These are phyloP conservation scores for Pisolithus tinctorius DNA, from an alignment of 768 basidiomycete genomes.

Conservation along the genomic window DNA sequence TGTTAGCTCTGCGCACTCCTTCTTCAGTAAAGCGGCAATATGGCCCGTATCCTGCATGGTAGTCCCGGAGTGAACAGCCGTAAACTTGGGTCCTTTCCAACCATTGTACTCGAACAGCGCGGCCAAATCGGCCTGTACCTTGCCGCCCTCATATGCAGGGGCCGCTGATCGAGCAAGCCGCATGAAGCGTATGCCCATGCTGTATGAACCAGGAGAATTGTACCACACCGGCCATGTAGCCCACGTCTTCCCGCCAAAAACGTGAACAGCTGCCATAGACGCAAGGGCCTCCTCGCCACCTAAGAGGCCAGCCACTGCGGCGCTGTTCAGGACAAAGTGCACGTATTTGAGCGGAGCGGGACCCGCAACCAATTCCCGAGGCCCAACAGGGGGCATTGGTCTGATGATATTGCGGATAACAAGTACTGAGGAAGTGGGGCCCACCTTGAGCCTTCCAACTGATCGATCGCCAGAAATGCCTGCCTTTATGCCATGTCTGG, in stretches of 20 bases:
- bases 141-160: too few species aligned
- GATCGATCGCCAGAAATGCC: too few species aligned
- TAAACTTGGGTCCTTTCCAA: constrained; percentile 20
- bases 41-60: constrained; percentile 21
- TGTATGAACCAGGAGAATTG: constrained; percentile 32
- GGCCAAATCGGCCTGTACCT: constrained; percentile 10
- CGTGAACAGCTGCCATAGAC: constrained; percentile 30
- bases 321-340: constrained; percentile 19
- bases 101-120: constrained; percentile 22
- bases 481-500: too few species aligned
- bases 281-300: constrained; percentile 33
- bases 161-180: constrained; percentile 16
- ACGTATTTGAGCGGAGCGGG: constrained; percentile 1
- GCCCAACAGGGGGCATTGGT: too few species aligned
- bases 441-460: too few species aligned
- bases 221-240: constrained; percentile 28
- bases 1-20: constrained; percentile 12
- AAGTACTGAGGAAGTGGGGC: too few species aligned
- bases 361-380: neutral
- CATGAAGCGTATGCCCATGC: constrained; percentile 27
- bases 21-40: constrained; percentile 19
- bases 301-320: constrained; percentile 30
- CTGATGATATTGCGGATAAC: too few species aligned
- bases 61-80: constrained; percentile 21
- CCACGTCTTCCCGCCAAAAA: constrained; percentile 21